A percentile compares a stretch with the other conserved stretches of the same genome.
Evolutionary conservation across 2,329 filamentous ascomycete species (phyloP).

Genomic region (Stemphylium vesicarium): DNA sequence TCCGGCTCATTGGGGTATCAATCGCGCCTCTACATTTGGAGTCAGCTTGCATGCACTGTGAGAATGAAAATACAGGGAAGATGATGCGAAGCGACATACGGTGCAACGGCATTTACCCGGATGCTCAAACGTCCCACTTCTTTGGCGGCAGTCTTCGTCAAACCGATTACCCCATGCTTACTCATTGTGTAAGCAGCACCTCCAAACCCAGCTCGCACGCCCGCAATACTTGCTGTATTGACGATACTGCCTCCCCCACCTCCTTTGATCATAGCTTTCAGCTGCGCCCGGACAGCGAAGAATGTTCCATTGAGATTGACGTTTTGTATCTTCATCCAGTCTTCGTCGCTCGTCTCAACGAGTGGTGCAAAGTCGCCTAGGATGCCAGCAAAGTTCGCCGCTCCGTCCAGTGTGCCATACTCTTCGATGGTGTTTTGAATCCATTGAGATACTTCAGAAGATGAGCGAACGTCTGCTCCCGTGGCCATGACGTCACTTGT

Average conservation of each 20-base stretch:
- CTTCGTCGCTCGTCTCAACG: slow-evolving; percentile 15
- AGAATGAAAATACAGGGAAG: not conserved
- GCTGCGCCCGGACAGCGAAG: slow-evolving; percentile 35
- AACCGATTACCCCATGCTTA: slow-evolving; percentile 49
- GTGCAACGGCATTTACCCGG: slow-evolving; percentile 25
- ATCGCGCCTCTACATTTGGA: not conserved
- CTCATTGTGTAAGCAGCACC: slow-evolving; percentile 42
- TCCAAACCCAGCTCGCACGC: slow-evolving; percentile 52
- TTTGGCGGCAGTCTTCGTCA: slow-evolving; percentile 46
- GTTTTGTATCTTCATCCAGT: slow-evolving; percentile 25
- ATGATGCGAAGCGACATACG: not conserved
- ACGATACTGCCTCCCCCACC: slow-evolving; percentile 4
- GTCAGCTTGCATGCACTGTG: not conserved
- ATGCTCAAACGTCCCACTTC: slow-evolving; percentile 42
- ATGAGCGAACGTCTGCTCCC: not conserved
- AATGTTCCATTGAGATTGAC: slow-evolving; percentile 51
- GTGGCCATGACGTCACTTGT: not conserved
- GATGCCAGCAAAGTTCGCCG: slow-evolving; percentile 51
- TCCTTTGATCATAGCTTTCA: slow-evolving; percentile 28
- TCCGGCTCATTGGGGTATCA: not conserved
- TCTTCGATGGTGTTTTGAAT: slow-evolving; percentile 44
- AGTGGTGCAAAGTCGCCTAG: not conserved
- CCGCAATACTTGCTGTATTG: slow-evolving; percentile 49
- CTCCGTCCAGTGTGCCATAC: slow-evolving; percentile 49
- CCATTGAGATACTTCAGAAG: slow-evolving; percentile 47